phyloP scores from a whole-genome alignment of 2,329 filamentous ascomycete genomes.

The Fusarium sp. region DNA sequence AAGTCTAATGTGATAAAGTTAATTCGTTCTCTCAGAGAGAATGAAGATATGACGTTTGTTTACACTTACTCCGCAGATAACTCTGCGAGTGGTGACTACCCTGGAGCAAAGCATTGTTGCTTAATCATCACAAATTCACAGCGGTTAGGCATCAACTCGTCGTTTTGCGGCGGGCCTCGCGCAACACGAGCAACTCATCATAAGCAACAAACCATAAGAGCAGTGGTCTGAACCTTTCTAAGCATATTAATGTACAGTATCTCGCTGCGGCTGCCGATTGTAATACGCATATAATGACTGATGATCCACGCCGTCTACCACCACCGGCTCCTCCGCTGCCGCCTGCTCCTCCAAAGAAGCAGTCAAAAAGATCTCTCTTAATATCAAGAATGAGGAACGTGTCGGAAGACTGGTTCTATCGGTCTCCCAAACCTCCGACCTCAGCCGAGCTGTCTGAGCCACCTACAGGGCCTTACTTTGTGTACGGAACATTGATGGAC shows the following conservation, averaged over 20 bases:
- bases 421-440: accelerated
- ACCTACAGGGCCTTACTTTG: not conserved
- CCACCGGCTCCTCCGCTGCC: not conserved
- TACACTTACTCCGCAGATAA: too few relatives aligned
- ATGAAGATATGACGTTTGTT: not conserved
- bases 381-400: not conserved
- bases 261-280: not conserved
- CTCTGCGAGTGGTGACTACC: not conserved
- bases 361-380: not conserved
- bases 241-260: not conserved
- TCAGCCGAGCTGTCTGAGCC: not conserved
- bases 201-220: not conserved
- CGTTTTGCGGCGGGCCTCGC: too few relatives aligned
- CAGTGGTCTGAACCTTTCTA: accelerated
- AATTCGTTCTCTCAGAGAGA: not conserved
- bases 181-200: too few relatives aligned
- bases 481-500: conserved; percentile 9
- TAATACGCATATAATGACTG: not conserved
- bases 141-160: not conserved
- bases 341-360: accelerated
- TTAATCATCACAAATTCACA: not conserved
- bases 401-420: not conserved
- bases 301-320: not conserved
- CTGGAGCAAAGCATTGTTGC: not conserved
- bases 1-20: accelerated